Evolutionary conservation across 805 yeast species (phyloP), one percentile per base, ranked within the genome.

Genomic region (Sugiyamaella boreocaroliniensis): DNA sequence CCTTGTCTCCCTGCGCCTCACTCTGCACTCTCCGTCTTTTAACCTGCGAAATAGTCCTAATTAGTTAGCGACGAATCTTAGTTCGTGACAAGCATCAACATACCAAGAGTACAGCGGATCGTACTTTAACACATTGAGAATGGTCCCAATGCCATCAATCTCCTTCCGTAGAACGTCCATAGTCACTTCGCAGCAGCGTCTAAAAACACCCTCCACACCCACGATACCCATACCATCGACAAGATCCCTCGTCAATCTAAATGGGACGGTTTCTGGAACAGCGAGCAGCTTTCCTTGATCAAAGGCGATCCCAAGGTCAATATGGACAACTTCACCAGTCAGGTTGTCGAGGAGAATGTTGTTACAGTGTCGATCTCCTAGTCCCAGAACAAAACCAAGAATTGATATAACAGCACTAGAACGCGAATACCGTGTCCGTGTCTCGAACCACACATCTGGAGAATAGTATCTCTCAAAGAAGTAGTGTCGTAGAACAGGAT

Each of bases 361-460:
- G 66, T 89, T 89, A 65, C 95, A 80, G 68, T 93, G 99, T 29
- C 99, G 74, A 66, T 93, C 99, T 5, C 99, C 99, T 5, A 93
- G 74, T 0, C 99, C 99, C 43, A 93, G 71, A 12, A 93, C 74
- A 66, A 87, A 77, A 0, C 99, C 99, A 19, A 89, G 83, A 47
- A 95, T 85, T 0, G 97, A 89, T 1, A 85, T 78, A 0, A 89
- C 79, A 0, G 97, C 97, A 1, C 88, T 75, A 0, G 97, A 95
- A 48, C 82, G 80, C 1, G 86, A 78, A 65, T 88, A 93, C 0
- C 70, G 68, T 19, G 77, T 72, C 40, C 89, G 76, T 41, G 85
- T 79, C 15, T 67, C 67, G 59, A 83, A 82, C 99, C 99, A 93
- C 0, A 69, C 71, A 51, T 82, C 81, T 0, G 96, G 85, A 18